Evolutionary conservation across 352 stramenopile species (phyloP).

Genomic region (Globisporangium echinulatum): DNA sequence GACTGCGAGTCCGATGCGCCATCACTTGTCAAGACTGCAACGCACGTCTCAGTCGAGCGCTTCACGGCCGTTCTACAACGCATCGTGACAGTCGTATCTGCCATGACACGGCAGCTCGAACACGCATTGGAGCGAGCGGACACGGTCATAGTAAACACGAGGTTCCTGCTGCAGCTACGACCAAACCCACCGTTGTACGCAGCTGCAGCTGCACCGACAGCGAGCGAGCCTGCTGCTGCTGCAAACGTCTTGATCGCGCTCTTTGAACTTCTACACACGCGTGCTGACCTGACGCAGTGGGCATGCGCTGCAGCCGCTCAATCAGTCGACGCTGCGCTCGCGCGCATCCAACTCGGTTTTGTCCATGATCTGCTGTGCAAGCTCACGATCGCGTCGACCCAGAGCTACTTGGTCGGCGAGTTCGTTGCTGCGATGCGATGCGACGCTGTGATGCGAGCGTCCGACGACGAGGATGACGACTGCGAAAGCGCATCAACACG

Average conservation of each 20-base stretch:
- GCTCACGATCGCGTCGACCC: conserved; percentile 34
- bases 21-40: too few relatives aligned
- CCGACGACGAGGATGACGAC: too few relatives aligned
- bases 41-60: neutral
- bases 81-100: neutral
- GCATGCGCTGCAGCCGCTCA: conserved; percentile 7
- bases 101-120: neutral
- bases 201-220: neutral
- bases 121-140: neutral
- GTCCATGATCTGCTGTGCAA: conserved; percentile 50
- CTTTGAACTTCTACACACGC: conserved; percentile 14
- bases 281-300: conserved; percentile 5
- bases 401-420: conserved; percentile 32
- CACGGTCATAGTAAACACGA: neutral
- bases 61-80: neutral
- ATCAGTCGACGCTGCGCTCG: conserved; percentile 14
- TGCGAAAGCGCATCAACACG: too few relatives aligned
- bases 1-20: too few relatives aligned
- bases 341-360: conserved; percentile 30
- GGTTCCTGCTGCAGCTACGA: conserved; percentile 7
- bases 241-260: neutral
- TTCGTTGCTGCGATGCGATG: conserved; percentile 10
- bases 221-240: neutral
- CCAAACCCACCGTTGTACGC: neutral
- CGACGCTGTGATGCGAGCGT: too few relatives aligned